These are phyloP conservation scores for Auricularia sp. DNA, from an alignment of 768 basidiomycete genomes.

Conservation along the genomic window DNA sequence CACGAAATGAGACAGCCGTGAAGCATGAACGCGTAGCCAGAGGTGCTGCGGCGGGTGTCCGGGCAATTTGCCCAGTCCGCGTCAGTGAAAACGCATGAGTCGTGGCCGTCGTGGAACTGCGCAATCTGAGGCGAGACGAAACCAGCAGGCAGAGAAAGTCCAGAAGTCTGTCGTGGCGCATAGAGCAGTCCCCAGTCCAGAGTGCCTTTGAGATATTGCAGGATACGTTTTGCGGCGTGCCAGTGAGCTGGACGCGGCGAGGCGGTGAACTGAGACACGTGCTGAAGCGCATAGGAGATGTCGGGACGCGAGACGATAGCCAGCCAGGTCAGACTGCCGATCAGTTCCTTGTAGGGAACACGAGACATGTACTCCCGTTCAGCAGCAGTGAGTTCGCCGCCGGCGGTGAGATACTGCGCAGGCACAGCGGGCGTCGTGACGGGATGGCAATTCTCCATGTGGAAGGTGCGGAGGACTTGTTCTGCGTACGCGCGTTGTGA, in stretches of 20 bases:
- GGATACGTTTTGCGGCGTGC: not conserved
- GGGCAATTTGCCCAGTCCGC: not conserved
- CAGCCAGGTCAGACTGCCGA: constrained; percentile 2
- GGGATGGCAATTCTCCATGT: not conserved
- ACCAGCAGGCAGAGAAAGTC: no score
- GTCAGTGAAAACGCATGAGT: no score
- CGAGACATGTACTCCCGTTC: not conserved
- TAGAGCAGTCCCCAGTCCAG: not conserved
- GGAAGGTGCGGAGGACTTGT: not conserved
- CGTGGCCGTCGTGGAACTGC: not conserved
- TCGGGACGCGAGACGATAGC: constrained; percentile 4
- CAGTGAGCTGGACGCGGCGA: not conserved
- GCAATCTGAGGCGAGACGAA: not conserved
- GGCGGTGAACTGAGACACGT: not conserved
- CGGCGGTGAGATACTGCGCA: not conserved
- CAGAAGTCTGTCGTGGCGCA: not conserved
- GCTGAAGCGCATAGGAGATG: constrained; percentile 2
- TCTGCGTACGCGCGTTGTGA: constrained; percentile 3
- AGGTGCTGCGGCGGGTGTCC: constrained; percentile 2
- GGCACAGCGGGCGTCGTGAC: not conserved
- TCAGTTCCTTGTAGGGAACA: constrained; percentile 3
- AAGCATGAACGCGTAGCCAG: constrained; percentile 1
- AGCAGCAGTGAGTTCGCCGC: not conserved
- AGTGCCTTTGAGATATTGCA: constrained; percentile 2
- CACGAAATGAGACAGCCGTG: not conserved